A percentile compares a stretch with the other conserved stretches of the same genome.
Evolutionary conservation across 2,329 filamentous ascomycete species (phyloP).

Genomic region (Karstenula rhodostoma): DNA sequence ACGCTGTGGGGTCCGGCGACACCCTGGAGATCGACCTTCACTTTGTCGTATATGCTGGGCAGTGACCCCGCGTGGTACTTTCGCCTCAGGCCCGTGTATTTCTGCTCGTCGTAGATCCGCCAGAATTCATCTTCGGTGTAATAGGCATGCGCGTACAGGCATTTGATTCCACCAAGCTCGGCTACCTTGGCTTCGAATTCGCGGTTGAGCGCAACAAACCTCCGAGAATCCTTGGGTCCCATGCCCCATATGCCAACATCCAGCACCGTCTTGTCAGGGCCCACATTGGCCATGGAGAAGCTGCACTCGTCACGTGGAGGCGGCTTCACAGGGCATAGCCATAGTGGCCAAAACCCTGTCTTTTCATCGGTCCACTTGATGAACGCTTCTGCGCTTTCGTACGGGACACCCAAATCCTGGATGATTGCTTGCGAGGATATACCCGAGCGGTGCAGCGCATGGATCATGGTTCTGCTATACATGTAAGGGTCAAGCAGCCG

Average conservation of each 20-base stretch:
- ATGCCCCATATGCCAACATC: constrained; percentile 79
- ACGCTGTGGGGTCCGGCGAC: constrained; percentile 28
- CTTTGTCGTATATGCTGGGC: constrained; percentile 76
- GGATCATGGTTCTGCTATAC: constrained; percentile 69
- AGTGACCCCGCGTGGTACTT: constrained; percentile 71
- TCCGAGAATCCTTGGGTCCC: constrained; percentile 63
- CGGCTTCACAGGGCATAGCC: constrained; percentile 63
- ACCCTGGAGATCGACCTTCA: constrained; percentile 55
- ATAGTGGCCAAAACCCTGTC: constrained; percentile 64
- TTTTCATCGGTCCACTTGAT: constrained; percentile 59
- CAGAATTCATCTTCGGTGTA: constrained; percentile 78
- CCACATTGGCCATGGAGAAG: constrained; percentile 42
- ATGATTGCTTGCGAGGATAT: constrained; percentile 66
- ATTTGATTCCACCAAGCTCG: constrained; percentile 80
- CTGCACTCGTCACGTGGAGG: constrained; percentile 32
- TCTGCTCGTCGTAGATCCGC: constrained; percentile 66
- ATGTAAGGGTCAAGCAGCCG: constrained; percentile 68
- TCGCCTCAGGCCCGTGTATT: constrained; percentile 68
- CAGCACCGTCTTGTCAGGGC: constrained; percentile 39
- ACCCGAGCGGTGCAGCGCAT: constrained; percentile 67
- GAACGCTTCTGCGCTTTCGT: constrained; percentile 60
- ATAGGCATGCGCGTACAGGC: constrained; percentile 87
- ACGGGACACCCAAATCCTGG: constrained; percentile 69
- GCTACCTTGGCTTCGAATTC: constrained; percentile 74
- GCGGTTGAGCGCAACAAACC: constrained; percentile 75